A percentile compares a stretch with the other conserved stretches of the same genome.
Evolutionary conservation across 176 grass and related monocot species (phyloP).

Genomic region (Zea luxurians): DNA sequence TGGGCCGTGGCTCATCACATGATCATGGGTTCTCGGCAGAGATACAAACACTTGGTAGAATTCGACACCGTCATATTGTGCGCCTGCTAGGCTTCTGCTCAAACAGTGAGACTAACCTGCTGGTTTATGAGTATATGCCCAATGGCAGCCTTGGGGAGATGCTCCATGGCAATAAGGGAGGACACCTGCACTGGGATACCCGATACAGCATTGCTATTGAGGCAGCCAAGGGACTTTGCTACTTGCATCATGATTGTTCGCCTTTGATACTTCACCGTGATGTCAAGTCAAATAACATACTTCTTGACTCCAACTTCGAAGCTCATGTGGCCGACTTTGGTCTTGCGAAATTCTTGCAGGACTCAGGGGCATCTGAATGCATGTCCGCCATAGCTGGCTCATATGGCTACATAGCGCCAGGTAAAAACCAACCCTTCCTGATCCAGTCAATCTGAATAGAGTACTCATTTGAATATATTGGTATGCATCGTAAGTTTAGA

Average conservation of each 20-base stretch:
- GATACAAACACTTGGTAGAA: conserved; percentile 94
- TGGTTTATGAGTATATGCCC: conserved; percentile 98
- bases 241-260: conserved; percentile 96
- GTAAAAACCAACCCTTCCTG: conserved; percentile 36
- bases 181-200: conserved; percentile 80
- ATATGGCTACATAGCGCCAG: conserved; percentile 97
- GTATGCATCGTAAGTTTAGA: not conserved
- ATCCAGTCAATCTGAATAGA: not conserved
- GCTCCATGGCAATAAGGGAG: conserved; percentile 91
- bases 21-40: conserved; percentile 94
- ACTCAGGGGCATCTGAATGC: conserved; percentile 80
- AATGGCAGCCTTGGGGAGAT: conserved; percentile 95
- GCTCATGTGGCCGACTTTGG: conserved; percentile 93
- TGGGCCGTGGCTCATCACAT: conserved; percentile 75
- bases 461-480: not conserved
- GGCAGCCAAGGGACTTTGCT: conserved; percentile 93
- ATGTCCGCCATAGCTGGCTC: conserved; percentile 96
- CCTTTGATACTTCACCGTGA: conserved; percentile 90
- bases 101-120: conserved; percentile 91
- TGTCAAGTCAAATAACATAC: conserved; percentile 97
- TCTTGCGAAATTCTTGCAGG: conserved; percentile 80
- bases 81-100: conserved; percentile 89
- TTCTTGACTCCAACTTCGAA: conserved; percentile 85
- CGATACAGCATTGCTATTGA: conserved; percentile 85
- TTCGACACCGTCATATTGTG: conserved; percentile 94